Evolutionary conservation across 352 stramenopile species (phyloP).

Genomic region (Blastocystis sp.): DNA sequence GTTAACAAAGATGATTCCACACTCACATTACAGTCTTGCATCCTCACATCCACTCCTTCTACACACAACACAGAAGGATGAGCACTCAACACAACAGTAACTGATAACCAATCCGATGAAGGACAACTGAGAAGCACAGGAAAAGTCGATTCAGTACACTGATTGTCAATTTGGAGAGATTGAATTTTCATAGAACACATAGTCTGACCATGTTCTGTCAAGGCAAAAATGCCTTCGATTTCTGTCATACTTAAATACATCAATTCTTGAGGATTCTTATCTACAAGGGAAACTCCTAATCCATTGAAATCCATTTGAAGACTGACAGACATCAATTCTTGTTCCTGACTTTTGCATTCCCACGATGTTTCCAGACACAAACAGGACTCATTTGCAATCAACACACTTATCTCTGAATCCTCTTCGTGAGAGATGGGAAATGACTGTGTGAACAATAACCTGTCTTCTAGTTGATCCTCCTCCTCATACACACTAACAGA

Average conservation of each 20-base stretch:
- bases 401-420: background rate
- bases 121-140: background rate
- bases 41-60: constrained; percentile 1
- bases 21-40: constrained; percentile 10
- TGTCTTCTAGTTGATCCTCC: background rate
- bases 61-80: constrained; percentile 4
- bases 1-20: background rate
- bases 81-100: background rate
- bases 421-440: background rate
- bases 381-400: background rate
- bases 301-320: background rate
- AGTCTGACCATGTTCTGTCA: background rate
- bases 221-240: background rate
- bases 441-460: background rate
- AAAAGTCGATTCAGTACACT: background rate
- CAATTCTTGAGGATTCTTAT: background rate
- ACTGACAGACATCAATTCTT: background rate
- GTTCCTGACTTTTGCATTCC: background rate
- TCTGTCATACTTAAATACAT: constrained; percentile 1
- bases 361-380: background rate
- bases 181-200: background rate
- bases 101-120: background rate
- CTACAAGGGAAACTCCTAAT: constrained; percentile 1
- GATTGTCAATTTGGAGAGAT: constrained; percentile 57
- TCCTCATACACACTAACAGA: background rate